Evolutionary conservation across 371 early-diverging fungal genomes (phyloP).

Genomic region (Dichotomocladium elegans): DNA sequence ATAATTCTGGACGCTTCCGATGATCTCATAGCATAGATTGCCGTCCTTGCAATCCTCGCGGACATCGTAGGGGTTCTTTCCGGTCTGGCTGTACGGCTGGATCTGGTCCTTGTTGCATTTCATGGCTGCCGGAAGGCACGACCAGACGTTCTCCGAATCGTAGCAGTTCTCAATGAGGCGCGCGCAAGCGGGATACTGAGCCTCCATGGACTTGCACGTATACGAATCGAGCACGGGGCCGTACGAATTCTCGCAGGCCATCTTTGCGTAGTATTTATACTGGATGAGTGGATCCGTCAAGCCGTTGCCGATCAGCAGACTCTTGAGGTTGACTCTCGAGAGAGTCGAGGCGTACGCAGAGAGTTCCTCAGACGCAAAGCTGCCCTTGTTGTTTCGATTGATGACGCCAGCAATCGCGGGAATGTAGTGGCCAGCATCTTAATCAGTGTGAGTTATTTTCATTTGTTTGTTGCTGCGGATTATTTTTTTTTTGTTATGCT

Average conservation of each 20-base stretch:
- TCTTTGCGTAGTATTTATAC: conserved; percentile 83
- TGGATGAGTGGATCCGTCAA: conserved; percentile 86
- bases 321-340: conserved; percentile 61
- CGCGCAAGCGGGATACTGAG: conserved; percentile 67
- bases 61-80: conserved; percentile 76
- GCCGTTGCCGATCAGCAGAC: conserved; percentile 88
- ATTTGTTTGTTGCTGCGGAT: not conserved
- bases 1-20: conserved; percentile 69
- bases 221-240: conserved; percentile 64
- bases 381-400: conserved; percentile 52
- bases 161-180: conserved; percentile 80
- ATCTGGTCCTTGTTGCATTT: conserved; percentile 78
- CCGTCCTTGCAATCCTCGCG: conserved; percentile 16
- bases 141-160: conserved; percentile 61
- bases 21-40: conserved; percentile 78
- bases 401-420: conserved; percentile 72
- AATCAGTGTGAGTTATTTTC: not conserved
- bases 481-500: conserved; percentile 6
- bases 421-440: conserved; percentile 72
- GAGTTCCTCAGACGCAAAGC: conserved; percentile 3
- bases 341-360: conserved; percentile 24
- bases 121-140: conserved; percentile 77
- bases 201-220: conserved; percentile 70
- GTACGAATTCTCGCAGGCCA: conserved; percentile 83
- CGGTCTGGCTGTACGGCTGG: conserved; percentile 56